Conservation (phyloP, 2,329 filamentous ascomycete genomes). For the Aspergillus quadricinctus region DNA sequence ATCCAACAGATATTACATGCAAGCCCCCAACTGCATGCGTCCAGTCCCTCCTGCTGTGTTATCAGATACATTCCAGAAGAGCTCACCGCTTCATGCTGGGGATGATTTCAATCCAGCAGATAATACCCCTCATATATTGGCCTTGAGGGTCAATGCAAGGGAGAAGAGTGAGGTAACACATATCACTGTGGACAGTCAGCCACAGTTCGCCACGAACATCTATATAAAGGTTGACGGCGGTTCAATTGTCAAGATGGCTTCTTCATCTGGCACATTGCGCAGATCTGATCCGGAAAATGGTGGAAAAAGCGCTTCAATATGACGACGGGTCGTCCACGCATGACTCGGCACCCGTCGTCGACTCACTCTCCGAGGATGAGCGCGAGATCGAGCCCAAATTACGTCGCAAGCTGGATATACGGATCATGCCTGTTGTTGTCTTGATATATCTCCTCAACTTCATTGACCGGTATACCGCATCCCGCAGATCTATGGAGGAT, state of each 20-base stretch:
- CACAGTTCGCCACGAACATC: neutral
- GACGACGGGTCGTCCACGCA: neutral
- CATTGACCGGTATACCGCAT: slow-evolving; percentile 15
- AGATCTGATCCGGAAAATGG: neutral
- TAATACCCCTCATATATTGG: neutral
- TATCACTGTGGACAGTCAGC: neutral
- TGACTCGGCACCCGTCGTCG: neutral
- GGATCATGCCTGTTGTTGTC: slow-evolving; percentile 18
- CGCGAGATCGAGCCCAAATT: slow-evolving; percentile 14
- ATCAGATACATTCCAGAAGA: neutral
- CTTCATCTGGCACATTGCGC: neutral
- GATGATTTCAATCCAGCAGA: neutral
- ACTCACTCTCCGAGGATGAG: neutral
- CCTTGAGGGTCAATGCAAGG: neutral
- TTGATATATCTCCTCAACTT: slow-evolving; percentile 22
- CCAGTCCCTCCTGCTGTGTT: neutral
- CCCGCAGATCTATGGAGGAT: neutral
- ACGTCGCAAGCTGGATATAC: slow-evolving; percentile 17
- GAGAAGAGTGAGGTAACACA: neutral
- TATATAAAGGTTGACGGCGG: neutral
- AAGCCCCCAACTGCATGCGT: neutral
- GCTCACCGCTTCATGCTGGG: neutral
- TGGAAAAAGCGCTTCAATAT: neutral
- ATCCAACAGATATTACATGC: neutral
- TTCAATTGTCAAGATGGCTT: neutral